Evolutionary conservation across 1,284 basidiomycete genomes (phyloP).

Genomic region (Mycosarcoma maydis): DNA sequence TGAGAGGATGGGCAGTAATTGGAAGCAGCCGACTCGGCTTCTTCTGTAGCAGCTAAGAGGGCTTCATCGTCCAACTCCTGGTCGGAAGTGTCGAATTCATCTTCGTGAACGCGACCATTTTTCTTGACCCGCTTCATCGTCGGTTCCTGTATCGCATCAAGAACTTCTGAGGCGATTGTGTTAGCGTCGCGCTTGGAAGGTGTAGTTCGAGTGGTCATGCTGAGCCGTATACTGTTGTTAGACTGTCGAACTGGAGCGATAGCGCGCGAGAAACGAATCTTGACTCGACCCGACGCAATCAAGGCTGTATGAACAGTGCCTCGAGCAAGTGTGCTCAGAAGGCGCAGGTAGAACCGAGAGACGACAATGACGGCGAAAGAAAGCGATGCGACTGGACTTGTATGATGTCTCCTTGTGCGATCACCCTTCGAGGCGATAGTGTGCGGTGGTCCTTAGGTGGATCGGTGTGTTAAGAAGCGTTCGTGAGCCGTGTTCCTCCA

Average conservation of each 20-base stretch:
- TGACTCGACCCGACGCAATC: background rate
- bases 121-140: constrained; percentile 11
- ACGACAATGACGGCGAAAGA: constrained; percentile 1
- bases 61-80: constrained; percentile 43
- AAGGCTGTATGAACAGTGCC: background rate
- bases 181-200: constrained; percentile 34
- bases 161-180: constrained; percentile 16
- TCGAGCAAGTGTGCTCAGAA: constrained; percentile 2
- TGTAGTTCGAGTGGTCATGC: constrained; percentile 14
- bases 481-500: background rate
- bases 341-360: constrained; percentile 1
- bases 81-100: constrained; percentile 50
- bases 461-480: too few species aligned
- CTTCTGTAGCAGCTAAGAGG: constrained; percentile 49
- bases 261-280: background rate
- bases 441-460: too few species aligned
- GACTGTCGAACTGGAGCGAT: background rate
- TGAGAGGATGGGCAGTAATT: constrained; percentile 7
- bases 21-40: constrained; percentile 36
- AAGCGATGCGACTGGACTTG: background rate
- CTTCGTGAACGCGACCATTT: background rate
- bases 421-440: too few species aligned
- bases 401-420: too few species aligned
- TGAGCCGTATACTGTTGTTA: background rate
- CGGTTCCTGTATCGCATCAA: background rate